phyloP scores from a whole-genome alignment of 2,329 filamentous ascomycete species.

The Colletotrichum sojae region DNA sequence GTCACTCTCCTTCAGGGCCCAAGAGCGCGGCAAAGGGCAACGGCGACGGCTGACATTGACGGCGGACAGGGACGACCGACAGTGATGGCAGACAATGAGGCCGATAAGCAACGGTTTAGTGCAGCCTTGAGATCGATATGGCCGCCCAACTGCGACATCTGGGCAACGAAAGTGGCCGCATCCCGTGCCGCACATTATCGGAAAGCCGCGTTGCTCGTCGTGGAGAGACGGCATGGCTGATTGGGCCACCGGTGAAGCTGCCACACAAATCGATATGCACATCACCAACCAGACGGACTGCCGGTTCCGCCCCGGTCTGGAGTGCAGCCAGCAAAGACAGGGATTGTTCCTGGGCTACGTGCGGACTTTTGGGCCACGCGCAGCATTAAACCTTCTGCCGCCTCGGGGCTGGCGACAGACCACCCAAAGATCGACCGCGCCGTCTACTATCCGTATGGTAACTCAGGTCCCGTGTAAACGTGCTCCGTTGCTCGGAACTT shows the following conservation, averaged over 20 bases:
- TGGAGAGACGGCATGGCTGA: slow-evolving; percentile 4
- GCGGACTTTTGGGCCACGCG: slow-evolving; percentile 8
- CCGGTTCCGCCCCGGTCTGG: slow-evolving; percentile 17
- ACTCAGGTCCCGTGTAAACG: slow-evolving; percentile 25
- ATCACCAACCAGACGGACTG: slow-evolving; percentile 19
- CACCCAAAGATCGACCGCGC: slow-evolving; percentile 14
- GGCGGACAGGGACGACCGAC: neutral
- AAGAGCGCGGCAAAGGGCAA: neutral
- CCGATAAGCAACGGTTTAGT: slow-evolving; percentile 17
- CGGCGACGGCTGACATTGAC: slow-evolving; percentile 4
- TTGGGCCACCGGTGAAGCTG: slow-evolving; percentile 12
- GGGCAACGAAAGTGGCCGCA: slow-evolving; percentile 29
- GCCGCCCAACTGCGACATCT: slow-evolving; percentile 31
- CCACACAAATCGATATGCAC: slow-evolving; percentile 1
- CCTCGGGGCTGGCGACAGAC: slow-evolving; percentile 7
- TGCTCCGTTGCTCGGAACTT: slow-evolving; percentile 25
- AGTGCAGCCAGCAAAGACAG: neutral
- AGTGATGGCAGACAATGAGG: neutral
- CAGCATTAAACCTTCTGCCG: slow-evolving; percentile 14
- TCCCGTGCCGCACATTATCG: slow-evolving; percentile 25
- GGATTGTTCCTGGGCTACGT: slow-evolving; percentile 11
- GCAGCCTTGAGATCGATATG: slow-evolving; percentile 35
- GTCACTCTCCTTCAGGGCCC: neutral
- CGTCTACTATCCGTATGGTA: neutral
- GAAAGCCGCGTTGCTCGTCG: neutral